phyloP scores from a whole-genome alignment of 352 stramenopile species.

The Pythium aphanidermatum region DNA sequence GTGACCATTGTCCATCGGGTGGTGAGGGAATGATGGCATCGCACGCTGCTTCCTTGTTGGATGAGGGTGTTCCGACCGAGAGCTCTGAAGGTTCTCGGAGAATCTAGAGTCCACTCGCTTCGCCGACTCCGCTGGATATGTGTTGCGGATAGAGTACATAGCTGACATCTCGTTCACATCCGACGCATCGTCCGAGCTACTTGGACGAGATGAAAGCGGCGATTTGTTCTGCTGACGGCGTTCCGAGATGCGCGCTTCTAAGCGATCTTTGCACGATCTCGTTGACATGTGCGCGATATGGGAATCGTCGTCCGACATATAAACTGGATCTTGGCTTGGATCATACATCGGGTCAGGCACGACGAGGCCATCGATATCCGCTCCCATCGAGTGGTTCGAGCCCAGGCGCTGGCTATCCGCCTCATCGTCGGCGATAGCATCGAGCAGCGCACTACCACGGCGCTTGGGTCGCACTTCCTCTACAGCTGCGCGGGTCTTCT shows the following conservation, averaged over 20 bases:
- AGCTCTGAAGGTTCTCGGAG: slow-evolving; percentile 25
- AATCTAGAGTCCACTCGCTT: slow-evolving; percentile 40
- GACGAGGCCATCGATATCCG: slow-evolving; percentile 12
- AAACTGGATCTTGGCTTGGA: slow-evolving; percentile 11
- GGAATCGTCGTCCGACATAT: slow-evolving; percentile 15
- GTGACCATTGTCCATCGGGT: background rate
- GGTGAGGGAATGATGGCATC: background rate
- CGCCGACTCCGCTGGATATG: slow-evolving; percentile 55
- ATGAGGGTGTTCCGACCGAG: slow-evolving; percentile 2
- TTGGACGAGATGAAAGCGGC: slow-evolving; percentile 17
- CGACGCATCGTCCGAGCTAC: slow-evolving; percentile 20
- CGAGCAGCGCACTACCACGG: slow-evolving; percentile 10
- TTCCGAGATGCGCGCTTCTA: slow-evolving; percentile 67
- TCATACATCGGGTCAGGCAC: slow-evolving; percentile 17
- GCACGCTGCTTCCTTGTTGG: background rate
- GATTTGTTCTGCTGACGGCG: slow-evolving; percentile 25
- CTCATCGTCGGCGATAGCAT: slow-evolving; percentile 9
- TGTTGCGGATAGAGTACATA: slow-evolving; percentile 56
- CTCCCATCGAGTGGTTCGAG: slow-evolving; percentile 9
- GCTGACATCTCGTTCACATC: slow-evolving; percentile 34
- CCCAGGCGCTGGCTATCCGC: background rate
- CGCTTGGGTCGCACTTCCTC: slow-evolving; percentile 14
- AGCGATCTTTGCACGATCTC: slow-evolving; percentile 33
- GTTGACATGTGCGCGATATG: background rate
- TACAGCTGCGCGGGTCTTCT: slow-evolving; percentile 20